Percentiles rank a stretch among this genome's conserved stretches.
Evolutionary conservation across 495 filamentous ascomycete species (phyloP).

Genomic region (Paragyromitra xinjiangensis): DNA sequence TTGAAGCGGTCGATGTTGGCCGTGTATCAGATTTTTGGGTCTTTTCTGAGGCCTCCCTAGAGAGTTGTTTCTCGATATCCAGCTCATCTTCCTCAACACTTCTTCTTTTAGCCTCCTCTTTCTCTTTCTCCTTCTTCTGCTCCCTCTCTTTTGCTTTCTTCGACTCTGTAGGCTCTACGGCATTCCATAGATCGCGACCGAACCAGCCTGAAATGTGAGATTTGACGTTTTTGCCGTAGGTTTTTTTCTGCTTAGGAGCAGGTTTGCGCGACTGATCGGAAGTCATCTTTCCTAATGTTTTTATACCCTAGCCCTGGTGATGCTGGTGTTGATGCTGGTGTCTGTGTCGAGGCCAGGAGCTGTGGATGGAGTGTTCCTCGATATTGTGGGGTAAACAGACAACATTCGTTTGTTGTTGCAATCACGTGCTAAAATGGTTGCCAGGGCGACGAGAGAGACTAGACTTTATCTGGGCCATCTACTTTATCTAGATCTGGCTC

Average conservation of each 20-base stretch:
- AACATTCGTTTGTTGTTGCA: slow-evolving; percentile 37
- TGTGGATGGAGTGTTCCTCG: neutral
- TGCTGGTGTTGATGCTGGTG: neutral
- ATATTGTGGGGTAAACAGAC: slow-evolving; percentile 37
- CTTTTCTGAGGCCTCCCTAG: slow-evolving; percentile 30
- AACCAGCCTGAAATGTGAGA: slow-evolving; percentile 55
- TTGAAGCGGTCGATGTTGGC: neutral
- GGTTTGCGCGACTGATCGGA: slow-evolving; percentile 38
- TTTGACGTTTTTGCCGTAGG: slow-evolving; percentile 55
- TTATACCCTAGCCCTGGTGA: neutral
- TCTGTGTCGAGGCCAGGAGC: neutral
- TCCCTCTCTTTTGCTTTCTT: slow-evolving; percentile 28
- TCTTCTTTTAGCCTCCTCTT: slow-evolving; percentile 19
- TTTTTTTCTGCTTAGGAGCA: slow-evolving; percentile 45
- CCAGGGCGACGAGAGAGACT: slow-evolving; percentile 18
- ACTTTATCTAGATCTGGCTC: neutral
- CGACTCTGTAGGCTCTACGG: slow-evolving; percentile 30
- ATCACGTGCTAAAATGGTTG: slow-evolving; percentile 40
- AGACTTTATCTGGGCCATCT: neutral
- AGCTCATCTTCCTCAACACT: slow-evolving; percentile 31
- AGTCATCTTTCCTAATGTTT: slow-evolving; percentile 18
- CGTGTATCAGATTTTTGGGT: neutral
- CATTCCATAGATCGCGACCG: slow-evolving; percentile 51
- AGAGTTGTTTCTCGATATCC: slow-evolving; percentile 39
- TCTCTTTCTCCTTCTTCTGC: slow-evolving; percentile 17